These are phyloP conservation scores for Aphanomyces cochlioides DNA, from an alignment of 352 stramenopile species.

Conservation along the genomic window DNA sequence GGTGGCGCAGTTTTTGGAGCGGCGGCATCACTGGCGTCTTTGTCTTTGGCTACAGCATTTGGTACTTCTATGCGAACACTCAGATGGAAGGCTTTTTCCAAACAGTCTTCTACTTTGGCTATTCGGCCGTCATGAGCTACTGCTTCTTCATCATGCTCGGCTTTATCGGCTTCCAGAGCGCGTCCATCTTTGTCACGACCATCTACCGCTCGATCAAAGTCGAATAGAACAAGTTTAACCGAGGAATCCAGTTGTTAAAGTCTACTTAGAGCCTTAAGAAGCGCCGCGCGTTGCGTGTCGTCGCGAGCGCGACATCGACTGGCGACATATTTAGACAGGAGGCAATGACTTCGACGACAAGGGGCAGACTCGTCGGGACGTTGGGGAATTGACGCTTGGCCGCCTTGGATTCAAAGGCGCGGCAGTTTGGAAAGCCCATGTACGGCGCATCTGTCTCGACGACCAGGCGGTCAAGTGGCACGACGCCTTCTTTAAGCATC, in stretches of 20 bases:
- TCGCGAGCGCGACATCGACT: conserved; percentile 58
- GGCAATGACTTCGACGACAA: conserved; percentile 56
- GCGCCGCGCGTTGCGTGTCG: conserved; percentile 57
- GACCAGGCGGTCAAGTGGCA: conserved; percentile 79
- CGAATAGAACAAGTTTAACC: conserved; percentile 60
- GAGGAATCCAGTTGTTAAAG: neutral
- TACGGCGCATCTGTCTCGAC: conserved; percentile 92
- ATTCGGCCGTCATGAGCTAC: conserved; percentile 96
- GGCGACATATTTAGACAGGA: conserved; percentile 42
- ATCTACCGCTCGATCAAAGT: conserved; percentile 97
- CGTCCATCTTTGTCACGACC: conserved; percentile 94
- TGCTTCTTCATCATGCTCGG: conserved; percentile 97
- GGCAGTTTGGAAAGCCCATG: conserved; percentile 81
- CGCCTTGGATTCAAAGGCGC: conserved; percentile 36
- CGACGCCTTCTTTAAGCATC: conserved; percentile 46
- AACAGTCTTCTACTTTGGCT: conserved; percentile 97
- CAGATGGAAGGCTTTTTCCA: conserved; percentile 95
- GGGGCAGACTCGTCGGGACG: conserved; percentile 60
- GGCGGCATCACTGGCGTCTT: conserved; percentile 94
- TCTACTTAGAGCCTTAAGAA: conserved; percentile 49
- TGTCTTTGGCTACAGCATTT: conserved; percentile 95
- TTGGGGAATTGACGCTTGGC: conserved; percentile 76
- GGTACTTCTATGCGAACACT: conserved; percentile 93
- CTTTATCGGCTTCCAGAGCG: conserved; percentile 94
- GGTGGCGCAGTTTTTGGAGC: conserved; percentile 95